Conservation (phyloP, 2,329 filamentous ascomycete species). For the Aspergillus neotritici region DNA sequence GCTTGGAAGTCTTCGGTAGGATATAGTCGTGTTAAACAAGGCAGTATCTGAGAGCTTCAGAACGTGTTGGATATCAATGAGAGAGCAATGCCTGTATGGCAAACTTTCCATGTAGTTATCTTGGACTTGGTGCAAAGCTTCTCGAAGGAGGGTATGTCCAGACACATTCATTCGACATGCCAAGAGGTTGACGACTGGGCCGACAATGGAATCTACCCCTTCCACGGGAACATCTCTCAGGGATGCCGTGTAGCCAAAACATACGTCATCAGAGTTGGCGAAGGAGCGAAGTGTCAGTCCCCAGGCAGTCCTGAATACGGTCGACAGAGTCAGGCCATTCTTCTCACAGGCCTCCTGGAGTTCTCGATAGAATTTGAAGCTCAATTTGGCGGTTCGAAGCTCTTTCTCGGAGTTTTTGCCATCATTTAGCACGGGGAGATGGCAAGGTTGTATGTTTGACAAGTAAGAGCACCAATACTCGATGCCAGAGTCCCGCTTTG, state of each 20-base stretch:
- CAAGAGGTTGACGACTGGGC: constrained; percentile 44
- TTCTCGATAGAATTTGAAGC: constrained; percentile 22
- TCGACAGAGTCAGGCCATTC: constrained; percentile 45
- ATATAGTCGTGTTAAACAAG: constrained; percentile 47
- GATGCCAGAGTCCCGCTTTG: constrained; percentile 23
- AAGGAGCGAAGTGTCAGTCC: constrained; percentile 55
- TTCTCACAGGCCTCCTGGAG: constrained; percentile 39
- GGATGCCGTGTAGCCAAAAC: constrained; percentile 43
- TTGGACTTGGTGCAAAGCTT: constrained; percentile 40
- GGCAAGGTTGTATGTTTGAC: constrained; percentile 27
- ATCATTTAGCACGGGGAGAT: constrained; percentile 34
- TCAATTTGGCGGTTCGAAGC: constrained; percentile 27
- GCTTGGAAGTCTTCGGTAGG: constrained; percentile 41
- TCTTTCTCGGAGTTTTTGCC: constrained; percentile 17
- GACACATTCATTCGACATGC: constrained; percentile 40
- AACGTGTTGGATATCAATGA: constrained; percentile 45
- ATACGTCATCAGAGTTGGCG: constrained; percentile 65
- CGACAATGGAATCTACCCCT: constrained; percentile 40
- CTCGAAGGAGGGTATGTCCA: constrained; percentile 27
- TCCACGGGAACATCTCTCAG: constrained; percentile 39
- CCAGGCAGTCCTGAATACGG: constrained; percentile 67
- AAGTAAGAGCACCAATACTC: constrained; percentile 37
- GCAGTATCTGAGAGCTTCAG: constrained; percentile 34
- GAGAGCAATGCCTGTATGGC: constrained; percentile 39
- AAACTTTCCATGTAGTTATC: constrained; percentile 44